These are phyloP conservation scores for Orbilia quercus DNA, from an alignment of 2,329 filamentous ascomycete genomes.

Conservation along the genomic window DNA sequence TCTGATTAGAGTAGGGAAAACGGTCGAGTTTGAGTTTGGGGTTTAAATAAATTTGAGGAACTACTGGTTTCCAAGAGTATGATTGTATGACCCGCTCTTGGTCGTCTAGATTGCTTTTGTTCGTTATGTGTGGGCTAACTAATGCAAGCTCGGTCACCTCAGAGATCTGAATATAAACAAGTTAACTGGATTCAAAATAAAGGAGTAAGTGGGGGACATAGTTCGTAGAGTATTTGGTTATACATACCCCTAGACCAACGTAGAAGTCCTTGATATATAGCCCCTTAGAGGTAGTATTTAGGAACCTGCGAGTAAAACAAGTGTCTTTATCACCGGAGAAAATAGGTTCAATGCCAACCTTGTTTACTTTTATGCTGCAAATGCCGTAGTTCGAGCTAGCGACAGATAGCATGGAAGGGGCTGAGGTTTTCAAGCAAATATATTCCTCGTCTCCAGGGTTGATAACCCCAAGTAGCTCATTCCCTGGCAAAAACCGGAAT, in stretches of 20 bases:
- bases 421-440: background rate
- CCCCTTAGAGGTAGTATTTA: background rate
- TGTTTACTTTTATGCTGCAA: constrained; percentile 3
- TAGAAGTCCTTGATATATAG: constrained; percentile 12
- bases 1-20: constrained; percentile 5
- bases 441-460: constrained; percentile 19
- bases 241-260: constrained; percentile 26
- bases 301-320: constrained; percentile 14
- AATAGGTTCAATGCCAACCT: constrained; percentile 1
- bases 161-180: constrained; percentile 7
- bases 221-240: background rate
- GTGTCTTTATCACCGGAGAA: background rate
- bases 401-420: constrained; percentile 3
- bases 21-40: constrained; percentile 1
- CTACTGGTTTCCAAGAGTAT: constrained; percentile 27
- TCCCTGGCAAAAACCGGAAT: constrained; percentile 28
- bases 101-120: constrained; percentile 1
- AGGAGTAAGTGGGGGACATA: background rate
- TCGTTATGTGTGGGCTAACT: constrained; percentile 3
- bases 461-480: constrained; percentile 22
- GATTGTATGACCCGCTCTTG: constrained; percentile 28
- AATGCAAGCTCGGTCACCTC: constrained; percentile 21
- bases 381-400: constrained; percentile 24
- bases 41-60: constrained; percentile 14
- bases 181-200: background rate